Evolutionary conservation across 176 grass and related monocot genomes (phyloP), one percentile per base, ranked within the genome.

Genomic region (Bromus sterilis): DNA sequence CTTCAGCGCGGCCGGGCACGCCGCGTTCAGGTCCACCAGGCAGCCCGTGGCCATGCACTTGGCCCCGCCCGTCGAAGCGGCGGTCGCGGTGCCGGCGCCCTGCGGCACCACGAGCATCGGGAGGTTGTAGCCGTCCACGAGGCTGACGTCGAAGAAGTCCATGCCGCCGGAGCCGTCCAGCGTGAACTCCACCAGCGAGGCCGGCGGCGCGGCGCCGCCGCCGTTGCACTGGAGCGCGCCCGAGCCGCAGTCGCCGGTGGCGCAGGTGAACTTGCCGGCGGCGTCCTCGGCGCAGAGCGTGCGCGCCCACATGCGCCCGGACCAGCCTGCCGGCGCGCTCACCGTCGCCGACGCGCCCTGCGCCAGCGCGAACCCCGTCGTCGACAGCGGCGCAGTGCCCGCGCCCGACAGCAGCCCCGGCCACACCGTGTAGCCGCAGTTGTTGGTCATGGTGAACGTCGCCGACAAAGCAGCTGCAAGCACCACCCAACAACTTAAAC

Each of bases 111-210:
- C 83, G 48, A 95, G 84, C 90, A 98, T 80, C 0, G 95, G 95
- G 9, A 97, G 28, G 28, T 97, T 97, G 78, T 96, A 96, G 0
- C 96, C 93, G 76, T 99, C 93, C 32, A 99, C 96, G 32, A 99
- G 87, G 77, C 96, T 99, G 42, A 99, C 97, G 76, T 99, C 97
- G 87, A 93, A 99, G 82, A 95, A 99, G 81, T 99, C 89, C 69
- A 95, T 72, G 8, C 90, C 90, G 23, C 95, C 92, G 34, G 86
- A 68, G 1, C 95, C 95, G 42, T 89, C 84, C 2, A 98, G 92
- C 30, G 95, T 98, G 89, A 98, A 98, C 90, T 98, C 95, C 0
- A 89, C 88, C 16, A 98, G 86, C 1, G 95, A 95, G 12, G 88
- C 79, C 3, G 95, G 95, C 12, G 92, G 95, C 3, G 81, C 78